Evolutionary conservation across 179 eudicot genomes (phyloP).

Genomic region (Silene noctiflora): DNA sequence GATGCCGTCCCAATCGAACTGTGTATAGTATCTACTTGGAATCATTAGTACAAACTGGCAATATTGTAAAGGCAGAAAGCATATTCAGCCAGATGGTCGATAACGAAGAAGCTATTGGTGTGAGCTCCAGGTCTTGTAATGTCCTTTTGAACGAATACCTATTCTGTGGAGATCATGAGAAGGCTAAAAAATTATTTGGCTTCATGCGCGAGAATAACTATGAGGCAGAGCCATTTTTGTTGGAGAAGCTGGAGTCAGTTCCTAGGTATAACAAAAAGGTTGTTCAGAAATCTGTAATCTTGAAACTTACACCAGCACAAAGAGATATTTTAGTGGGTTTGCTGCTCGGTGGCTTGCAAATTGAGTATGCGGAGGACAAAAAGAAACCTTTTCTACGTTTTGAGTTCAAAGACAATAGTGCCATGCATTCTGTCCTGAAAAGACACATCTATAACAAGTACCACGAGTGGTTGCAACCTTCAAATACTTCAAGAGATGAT

Average conservation of each 20-base stretch:
- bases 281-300: constrained; percentile 34
- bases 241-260: constrained; percentile 52
- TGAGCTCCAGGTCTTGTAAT: constrained; percentile 59
- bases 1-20: constrained; percentile 60
- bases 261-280: constrained; percentile 42
- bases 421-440: constrained; percentile 50
- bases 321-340: constrained; percentile 82
- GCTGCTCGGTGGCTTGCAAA: constrained; percentile 69
- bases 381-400: constrained; percentile 47
- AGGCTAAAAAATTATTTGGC: constrained; percentile 56
- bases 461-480: constrained; percentile 74
- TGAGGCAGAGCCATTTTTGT: constrained; percentile 53
- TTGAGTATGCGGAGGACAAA: constrained; percentile 45
- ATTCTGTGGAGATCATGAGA: constrained; percentile 40
- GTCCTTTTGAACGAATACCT: constrained; percentile 63
- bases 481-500: constrained; percentile 31
- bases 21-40: constrained; percentile 64
- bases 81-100: constrained; percentile 70
- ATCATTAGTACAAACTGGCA: constrained; percentile 57
- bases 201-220: constrained; percentile 73
- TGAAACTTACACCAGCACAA: constrained; percentile 73
- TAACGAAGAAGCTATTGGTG: constrained; percentile 50
- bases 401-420: constrained; percentile 52
- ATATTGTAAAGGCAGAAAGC: constrained; percentile 64
- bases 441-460: constrained; percentile 56